Evolutionary conservation across 495 filamentous ascomycete genomes (phyloP).

Genomic region (Podospora bellae-mahoneyi): DNA sequence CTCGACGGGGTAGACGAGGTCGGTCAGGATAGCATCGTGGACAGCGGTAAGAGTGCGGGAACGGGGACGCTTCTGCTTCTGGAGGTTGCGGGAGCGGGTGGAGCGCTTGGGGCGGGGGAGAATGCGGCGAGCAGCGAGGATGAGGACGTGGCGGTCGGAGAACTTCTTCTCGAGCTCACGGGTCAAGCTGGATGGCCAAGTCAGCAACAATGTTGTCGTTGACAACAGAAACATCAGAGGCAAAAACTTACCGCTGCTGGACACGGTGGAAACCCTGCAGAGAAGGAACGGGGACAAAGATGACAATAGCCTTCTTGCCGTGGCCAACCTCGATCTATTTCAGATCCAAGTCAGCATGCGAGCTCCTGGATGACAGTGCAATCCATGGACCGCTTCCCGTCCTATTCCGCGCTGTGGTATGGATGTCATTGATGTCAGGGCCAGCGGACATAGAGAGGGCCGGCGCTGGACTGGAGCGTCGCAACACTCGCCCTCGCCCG

Average conservation of each 20-base stretch:
- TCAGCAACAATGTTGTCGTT: slow-evolving; percentile 19
- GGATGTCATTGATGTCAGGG: slow-evolving; percentile 33
- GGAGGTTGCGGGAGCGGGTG: slow-evolving; percentile 85
- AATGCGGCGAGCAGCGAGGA: slow-evolving; percentile 97
- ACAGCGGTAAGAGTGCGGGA: slow-evolving; percentile 96
- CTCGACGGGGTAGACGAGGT: slow-evolving; percentile 99
- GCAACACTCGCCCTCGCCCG: slow-evolving; percentile 22
- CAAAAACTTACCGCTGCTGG: slow-evolving; percentile 85
- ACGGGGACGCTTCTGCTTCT: slow-evolving; percentile 96
- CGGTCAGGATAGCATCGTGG: slow-evolving; percentile 91
- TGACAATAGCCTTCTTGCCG: slow-evolving; percentile 99
- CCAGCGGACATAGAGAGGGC: slow-evolving; percentile 8
- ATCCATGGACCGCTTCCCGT: slow-evolving; percentile 66
- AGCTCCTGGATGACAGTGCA: slow-evolving; percentile 52
- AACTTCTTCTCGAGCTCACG: slow-evolving; percentile 99
- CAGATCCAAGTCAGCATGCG: slow-evolving; percentile 65
- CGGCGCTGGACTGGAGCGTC: slow-evolving; percentile 9
- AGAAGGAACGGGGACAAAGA: slow-evolving; percentile 99
- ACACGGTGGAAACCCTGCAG: slow-evolving; percentile 94
- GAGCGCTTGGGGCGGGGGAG: slow-evolving; percentile 96
- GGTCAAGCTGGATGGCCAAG: slow-evolving; percentile 67
- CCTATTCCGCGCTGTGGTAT: slow-evolving; percentile 55
- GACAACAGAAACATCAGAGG: background rate
- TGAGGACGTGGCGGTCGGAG: slow-evolving; percentile 98
- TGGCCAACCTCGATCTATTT: slow-evolving; percentile 96